Conservation (phyloP, 352 stramenopile species). For the Aphanomyces stellatus region DNA sequence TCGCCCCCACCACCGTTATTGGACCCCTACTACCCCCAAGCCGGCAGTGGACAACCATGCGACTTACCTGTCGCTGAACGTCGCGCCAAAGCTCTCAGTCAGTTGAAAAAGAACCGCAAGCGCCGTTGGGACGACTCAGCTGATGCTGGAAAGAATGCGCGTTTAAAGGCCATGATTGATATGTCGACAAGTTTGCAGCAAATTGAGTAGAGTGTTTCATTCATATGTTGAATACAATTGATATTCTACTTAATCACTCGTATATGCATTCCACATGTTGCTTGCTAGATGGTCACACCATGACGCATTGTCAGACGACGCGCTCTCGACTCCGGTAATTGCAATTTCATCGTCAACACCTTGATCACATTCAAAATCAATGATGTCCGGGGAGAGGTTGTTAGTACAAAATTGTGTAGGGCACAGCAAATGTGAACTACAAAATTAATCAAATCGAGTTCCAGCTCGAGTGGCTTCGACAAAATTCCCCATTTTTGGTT, state of each 20-base stretch:
- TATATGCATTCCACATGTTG: neutral
- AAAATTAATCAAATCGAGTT: neutral
- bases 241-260: neutral
- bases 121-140: neutral
- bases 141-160: neutral
- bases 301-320: neutral
- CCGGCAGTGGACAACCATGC: neutral
- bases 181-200: neutral
- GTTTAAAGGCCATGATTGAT: too few relatives aligned
- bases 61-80: neutral
- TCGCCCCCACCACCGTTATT: too few relatives aligned
- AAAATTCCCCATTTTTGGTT: neutral
- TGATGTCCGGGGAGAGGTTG: neutral
- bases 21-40: neutral
- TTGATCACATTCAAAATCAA: neutral
- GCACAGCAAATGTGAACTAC: neutral
- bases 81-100: neutral
- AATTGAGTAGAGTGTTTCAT: neutral
- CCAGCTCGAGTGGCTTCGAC: neutral
- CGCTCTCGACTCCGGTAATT: neutral
- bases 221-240: neutral
- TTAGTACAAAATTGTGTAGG: neutral
- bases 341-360: neutral
- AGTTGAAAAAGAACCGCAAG: neutral
- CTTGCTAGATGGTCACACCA: neutral